Evolutionary conservation across 2,329 filamentous ascomycete species (phyloP).

Genomic region (Cordyceps fumosorosea): DNA sequence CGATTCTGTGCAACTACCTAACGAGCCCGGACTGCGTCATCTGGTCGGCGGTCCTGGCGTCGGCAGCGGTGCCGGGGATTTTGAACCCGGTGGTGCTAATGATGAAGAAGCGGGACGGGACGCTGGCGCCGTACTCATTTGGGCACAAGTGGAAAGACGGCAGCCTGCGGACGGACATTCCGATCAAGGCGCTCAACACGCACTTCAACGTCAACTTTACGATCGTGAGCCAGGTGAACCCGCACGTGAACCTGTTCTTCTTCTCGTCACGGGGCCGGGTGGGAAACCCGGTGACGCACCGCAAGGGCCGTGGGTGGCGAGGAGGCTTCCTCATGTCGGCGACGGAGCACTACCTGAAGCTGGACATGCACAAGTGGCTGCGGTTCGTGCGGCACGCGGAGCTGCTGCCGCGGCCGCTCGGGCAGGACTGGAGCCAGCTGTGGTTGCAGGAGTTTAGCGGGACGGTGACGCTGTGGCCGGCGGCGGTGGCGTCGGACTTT

Average conservation of each 20-base stretch:
- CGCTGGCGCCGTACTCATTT: conserved; percentile 83
- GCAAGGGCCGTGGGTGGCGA: conserved; percentile 88
- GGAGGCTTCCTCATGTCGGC: conserved; percentile 91
- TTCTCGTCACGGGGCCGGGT: conserved; percentile 91
- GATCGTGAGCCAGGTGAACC: conserved; percentile 84
- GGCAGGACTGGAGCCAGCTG: conserved; percentile 94
- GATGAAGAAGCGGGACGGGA: conserved; percentile 76
- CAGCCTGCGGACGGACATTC: conserved; percentile 88
- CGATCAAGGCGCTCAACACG: conserved; percentile 85
- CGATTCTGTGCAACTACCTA: conserved; percentile 91
- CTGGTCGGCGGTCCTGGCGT: conserved; percentile 93
- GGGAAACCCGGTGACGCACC: conserved; percentile 88
- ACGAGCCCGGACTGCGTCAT: conserved; percentile 96
- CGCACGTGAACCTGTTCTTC: conserved; percentile 98
- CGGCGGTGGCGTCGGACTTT: conserved; percentile 72
- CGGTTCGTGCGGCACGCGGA: conserved; percentile 91
- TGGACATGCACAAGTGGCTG: conserved; percentile 96
- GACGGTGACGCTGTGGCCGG: conserved; percentile 95
- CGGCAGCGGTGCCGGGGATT: conserved; percentile 91
- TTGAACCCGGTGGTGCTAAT: conserved; percentile 90
- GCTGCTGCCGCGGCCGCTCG: conserved; percentile 78
- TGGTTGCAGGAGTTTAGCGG: conserved; percentile 95
- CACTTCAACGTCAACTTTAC: conserved; percentile 99
- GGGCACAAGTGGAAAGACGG: conserved; percentile 99
- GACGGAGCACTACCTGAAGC: conserved; percentile 88